Base-by-base conservation (phyloP, 805 yeast genomes). In the Candida germanica region DNA sequence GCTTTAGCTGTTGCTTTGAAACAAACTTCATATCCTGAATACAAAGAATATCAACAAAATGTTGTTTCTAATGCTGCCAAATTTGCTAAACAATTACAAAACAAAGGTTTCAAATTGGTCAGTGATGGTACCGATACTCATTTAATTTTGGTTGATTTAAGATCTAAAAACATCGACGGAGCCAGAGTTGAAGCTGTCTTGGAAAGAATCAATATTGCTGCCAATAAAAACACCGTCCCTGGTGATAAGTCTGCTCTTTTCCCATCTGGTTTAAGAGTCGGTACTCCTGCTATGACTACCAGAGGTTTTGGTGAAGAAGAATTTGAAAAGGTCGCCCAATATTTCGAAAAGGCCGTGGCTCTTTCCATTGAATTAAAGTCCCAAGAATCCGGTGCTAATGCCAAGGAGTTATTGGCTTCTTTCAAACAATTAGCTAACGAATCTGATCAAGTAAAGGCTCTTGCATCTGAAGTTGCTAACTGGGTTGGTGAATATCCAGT, bases 241-340 rank as follows among this genome's bases (percentile, higher is more conserved):
- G 97, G 97, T 59, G 98, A 91, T 70, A 87, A 84, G 67, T 84
- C 95, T 29, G 98, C 98, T 36, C 75, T 91, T 47, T 91, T 88
- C 47, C 98, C 98, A 60, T 91, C 95, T 53, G 98, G 98, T 62
- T 79, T 91, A 48, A 85, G 98, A 71, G 83, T 91, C 44, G 98
- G 98, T 58, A 85, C 98, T 34, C 98, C 98, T 48, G 97, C 97
- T 39, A 91, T 91, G 98, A 79, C 96, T 47, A 87, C 97, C 41
- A 87, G 98, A 72, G 98, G 98, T 49, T 78, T 88, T 53, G 85
- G 88, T 42, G 88, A 85, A 62, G 81, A 71, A 42, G 97, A 93
- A 59, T 93, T 91, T 64, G 75, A 65, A 52, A 78, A 75, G 56
- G 84, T 91, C 53, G 91, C 88, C 26, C 75, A 71, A 36, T 87